These are phyloP conservation scores for Paraconiothyrium brasiliense DNA, from an alignment of 2,329 filamentous ascomycete genomes.

Conservation along the genomic window DNA sequence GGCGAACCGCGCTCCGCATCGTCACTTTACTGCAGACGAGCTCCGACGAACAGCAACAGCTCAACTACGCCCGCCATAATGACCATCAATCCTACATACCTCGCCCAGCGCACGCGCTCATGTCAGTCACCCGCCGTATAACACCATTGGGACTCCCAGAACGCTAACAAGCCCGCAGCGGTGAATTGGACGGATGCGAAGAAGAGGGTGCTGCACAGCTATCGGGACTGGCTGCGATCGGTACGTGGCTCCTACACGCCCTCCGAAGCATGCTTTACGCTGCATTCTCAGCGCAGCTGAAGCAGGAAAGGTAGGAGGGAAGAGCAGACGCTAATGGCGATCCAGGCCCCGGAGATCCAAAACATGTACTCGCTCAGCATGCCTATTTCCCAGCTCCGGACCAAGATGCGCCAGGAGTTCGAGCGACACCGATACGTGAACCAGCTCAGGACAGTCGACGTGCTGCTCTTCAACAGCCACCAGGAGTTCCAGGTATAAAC, in stretches of 20 bases:
- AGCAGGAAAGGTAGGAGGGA: slow-evolving; percentile 15
- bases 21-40: slow-evolving; percentile 31
- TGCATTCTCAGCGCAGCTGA: background rate
- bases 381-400: slow-evolving; percentile 86
- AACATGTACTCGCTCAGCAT: slow-evolving; percentile 95
- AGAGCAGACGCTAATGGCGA: slow-evolving; percentile 19
- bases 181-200: slow-evolving; percentile 90
- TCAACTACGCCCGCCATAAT: slow-evolving; percentile 61
- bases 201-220: slow-evolving; percentile 84
- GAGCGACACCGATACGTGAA: slow-evolving; percentile 94
- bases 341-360: slow-evolving; percentile 95
- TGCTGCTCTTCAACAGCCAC: slow-evolving; percentile 89
- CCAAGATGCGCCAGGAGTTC: slow-evolving; percentile 95
- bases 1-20: slow-evolving; percentile 41
- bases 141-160: slow-evolving; percentile 27
- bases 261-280: background rate
- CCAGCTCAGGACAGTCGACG: slow-evolving; percentile 87
- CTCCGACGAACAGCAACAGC: slow-evolving; percentile 30
- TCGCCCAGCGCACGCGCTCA: slow-evolving; percentile 68
- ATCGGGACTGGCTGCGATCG: slow-evolving; percentile 94
- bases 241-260: slow-evolving; percentile 67
- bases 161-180: slow-evolving; percentile 64
- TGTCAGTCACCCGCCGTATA: slow-evolving; percentile 49
- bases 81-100: slow-evolving; percentile 89
- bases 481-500: slow-evolving; percentile 85